Evolutionary conservation across 2,329 filamentous ascomycete species (phyloP).

Genomic region (Ophiostoma sp.): DNA sequence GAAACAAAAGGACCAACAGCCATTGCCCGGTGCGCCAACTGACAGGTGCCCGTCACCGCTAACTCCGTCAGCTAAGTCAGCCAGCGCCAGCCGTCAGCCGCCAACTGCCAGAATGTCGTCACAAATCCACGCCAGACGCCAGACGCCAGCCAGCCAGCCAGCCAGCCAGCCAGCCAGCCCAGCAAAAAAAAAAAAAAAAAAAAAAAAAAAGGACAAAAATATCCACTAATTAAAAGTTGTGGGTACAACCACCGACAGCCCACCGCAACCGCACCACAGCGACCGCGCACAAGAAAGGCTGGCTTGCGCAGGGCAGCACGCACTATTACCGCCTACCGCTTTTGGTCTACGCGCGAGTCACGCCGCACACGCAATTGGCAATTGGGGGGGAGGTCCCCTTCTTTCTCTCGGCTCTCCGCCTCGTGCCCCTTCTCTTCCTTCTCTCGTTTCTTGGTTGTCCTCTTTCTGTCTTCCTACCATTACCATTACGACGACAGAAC

Average conservation of each 20-base stretch:
- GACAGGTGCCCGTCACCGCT: background rate
- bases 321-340: background rate
- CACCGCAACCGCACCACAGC: background rate
- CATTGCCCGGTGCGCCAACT: background rate
- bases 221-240: background rate
- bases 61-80: background rate
- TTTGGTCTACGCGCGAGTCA: background rate
- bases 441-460: background rate
- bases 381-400: constrained; percentile 1
- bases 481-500: background rate
- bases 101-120: constrained; percentile 4
- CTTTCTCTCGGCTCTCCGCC: background rate
- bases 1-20: background rate
- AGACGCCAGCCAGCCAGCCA: too few relatives aligned
- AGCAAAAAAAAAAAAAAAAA: background rate
- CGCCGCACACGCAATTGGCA: constrained; percentile 17
- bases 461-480: background rate
- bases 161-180: too few relatives aligned
- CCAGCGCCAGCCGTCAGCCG: background rate
- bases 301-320: background rate
- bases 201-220: background rate
- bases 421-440: background rate
- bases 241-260: background rate
- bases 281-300: background rate
- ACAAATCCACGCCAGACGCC: background rate